Base-by-base conservation (phyloP, 2,329 filamentous ascomycete genomes). In the Xylariaceae sp. region DNA sequence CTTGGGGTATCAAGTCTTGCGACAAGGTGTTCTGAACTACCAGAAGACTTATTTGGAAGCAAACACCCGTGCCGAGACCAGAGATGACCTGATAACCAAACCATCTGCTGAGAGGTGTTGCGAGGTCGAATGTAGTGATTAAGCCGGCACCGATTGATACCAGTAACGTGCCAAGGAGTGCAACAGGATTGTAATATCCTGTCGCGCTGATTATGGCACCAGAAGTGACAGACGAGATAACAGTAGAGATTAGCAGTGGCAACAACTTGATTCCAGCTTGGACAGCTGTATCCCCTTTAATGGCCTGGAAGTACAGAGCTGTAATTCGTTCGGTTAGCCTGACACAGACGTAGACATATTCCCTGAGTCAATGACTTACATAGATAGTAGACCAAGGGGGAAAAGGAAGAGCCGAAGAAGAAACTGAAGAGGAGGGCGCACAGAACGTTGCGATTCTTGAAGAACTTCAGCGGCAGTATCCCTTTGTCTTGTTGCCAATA, bases 41-140 rank as follows among this genome's bases (percentile, higher is more conserved):
- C 2, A 80, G 72, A 13, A 79, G 72, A 52, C 75, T 74, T n/a
- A 76, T 73, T 66, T 81, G 78, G 71, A 80, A 79, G 47, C 77
- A 77, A 2, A 75, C 68, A 45, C 79, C 79, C 34, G 82, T 75
- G 30, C 82, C 83, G 1, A 84, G 72, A 37, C 83, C 84, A 15
- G 76, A 73, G 23, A 86, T 67, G 48, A 82, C 78, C 67, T 85
- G 82, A 69, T 81, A 85, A 15, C 82, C 82, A 62, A 85, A 81
- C 83, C 83, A 86, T 44, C 76, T 72, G 10, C 71, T 68, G 1
- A 78, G 70, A 1, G 76, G 73, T 4, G 80, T 83, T 64, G 75
- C 62, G 2, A 80, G 72, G 37, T 72, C 69, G 9, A 84, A 76
- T 0, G 81, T 84, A 0, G 81, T 80, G 60, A 86, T 75, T 56